Conservation (phyloP, 352 stramenopile genomes). For the Phytophthora fragariaefolia region DNA sequence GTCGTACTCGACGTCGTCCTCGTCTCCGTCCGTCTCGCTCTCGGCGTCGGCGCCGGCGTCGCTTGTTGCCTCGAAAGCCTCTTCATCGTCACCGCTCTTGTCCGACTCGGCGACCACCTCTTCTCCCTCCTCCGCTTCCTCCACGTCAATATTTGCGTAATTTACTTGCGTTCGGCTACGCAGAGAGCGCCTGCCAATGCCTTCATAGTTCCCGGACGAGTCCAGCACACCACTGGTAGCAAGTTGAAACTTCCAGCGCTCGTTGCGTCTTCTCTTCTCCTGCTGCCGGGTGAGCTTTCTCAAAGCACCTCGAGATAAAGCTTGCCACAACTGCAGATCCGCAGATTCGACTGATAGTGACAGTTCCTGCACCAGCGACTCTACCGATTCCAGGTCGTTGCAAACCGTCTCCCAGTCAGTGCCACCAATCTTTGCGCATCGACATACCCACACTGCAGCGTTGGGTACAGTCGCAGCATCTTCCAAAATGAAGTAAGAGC, state of each 20-base stretch:
- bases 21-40: conserved; percentile 34
- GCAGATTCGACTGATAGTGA: conserved; percentile 54
- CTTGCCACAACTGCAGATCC: conserved; percentile 67
- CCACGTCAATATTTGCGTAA: conserved; percentile 49
- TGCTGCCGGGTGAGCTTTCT: conserved; percentile 60
- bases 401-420: conserved; percentile 69
- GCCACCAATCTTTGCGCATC: conserved; percentile 44
- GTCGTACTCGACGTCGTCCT: conserved; percentile 27
- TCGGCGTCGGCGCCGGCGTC: conserved; percentile 32
- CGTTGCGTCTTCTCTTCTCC: conserved; percentile 53
- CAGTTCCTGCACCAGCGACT: conserved; percentile 55
- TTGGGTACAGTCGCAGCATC: conserved; percentile 60
- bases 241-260: conserved; percentile 53
- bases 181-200: conserved; percentile 47
- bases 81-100: conserved; percentile 38
- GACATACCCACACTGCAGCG: conserved; percentile 68
- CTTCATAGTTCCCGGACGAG: conserved; percentile 28
- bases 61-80: conserved; percentile 32
- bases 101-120: conserved; percentile 35
- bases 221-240: conserved; percentile 36
- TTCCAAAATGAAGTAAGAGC: conserved; percentile 69
- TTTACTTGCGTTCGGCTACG: conserved; percentile 56
- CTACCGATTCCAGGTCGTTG: conserved; percentile 57
- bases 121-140: conserved; percentile 46
- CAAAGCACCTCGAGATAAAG: conserved; percentile 43